These are phyloP conservation scores for Helianthus annuus DNA, from an alignment of 129 eudicot species.

Conservation along the genomic window DNA sequence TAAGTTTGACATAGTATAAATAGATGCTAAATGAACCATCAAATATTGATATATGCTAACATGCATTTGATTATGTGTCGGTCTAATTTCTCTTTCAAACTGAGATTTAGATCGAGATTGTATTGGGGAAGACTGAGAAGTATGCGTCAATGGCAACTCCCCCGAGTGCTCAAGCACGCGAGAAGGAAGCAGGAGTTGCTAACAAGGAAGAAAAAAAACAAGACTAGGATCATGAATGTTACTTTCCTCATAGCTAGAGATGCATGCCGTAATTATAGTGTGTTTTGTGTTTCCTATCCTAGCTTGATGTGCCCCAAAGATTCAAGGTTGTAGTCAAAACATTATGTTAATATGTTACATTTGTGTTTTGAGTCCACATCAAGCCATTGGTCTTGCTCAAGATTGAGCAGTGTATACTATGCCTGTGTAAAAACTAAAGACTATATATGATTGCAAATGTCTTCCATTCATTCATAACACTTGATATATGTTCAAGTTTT, in stretches of 20 bases:
- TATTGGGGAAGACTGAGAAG: slow-evolving; percentile 76
- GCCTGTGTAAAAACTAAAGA: slow-evolving; percentile 32
- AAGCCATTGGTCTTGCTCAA: slow-evolving; percentile 33
- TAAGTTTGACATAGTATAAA: slow-evolving; percentile 11
- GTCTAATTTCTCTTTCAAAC: neutral
- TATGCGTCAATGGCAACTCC: slow-evolving; percentile 58
- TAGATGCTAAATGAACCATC: neutral
- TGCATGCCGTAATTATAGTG: slow-evolving; percentile 26
- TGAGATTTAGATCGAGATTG: slow-evolving; percentile 71
- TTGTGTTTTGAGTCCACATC: slow-evolving; percentile 41
- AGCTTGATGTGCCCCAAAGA: slow-evolving; percentile 19
- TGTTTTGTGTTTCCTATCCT: slow-evolving; percentile 36
- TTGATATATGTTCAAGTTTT: slow-evolving; percentile 19
- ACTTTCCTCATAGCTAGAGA: slow-evolving; percentile 8
- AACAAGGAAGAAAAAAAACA: slow-evolving; percentile 38
- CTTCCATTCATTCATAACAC: slow-evolving; percentile 22
- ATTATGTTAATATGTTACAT: slow-evolving; percentile 38
- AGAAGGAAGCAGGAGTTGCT: slow-evolving; percentile 34
- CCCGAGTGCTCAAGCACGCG: slow-evolving; percentile 35
- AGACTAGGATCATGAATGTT: slow-evolving; percentile 11
- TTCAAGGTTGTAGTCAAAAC: slow-evolving; percentile 36
- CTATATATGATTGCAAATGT: slow-evolving; percentile 30
- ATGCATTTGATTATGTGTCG: neutral
- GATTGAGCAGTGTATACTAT: slow-evolving; percentile 36
- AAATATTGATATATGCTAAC: neutral